Base-by-base conservation (phyloP, 805 yeast species). In the Metschnikowia vanudenii region DNA sequence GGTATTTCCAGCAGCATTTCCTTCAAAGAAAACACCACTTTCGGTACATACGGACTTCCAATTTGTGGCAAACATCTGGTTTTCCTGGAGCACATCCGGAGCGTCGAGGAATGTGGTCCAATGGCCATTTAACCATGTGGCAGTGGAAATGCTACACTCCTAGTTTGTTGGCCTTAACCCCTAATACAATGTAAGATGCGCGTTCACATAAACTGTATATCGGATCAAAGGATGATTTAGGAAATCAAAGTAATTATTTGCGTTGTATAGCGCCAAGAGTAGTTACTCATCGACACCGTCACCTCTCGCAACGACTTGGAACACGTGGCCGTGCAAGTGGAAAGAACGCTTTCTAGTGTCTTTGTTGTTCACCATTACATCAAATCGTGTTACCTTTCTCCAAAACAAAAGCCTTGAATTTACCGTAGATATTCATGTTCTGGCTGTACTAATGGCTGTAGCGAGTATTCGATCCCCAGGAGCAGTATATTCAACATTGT, bases 131-230 rank as follows among this genome's bases (percentile, higher is more conserved):
- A 61, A n/a, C n/a, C n/a, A 94, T 86, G 67, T 92, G 99, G 71
- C 99, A 92, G 73, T 92, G 99, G 95, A 94, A 94, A 67, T 84
- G 80, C 99, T 98, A 92, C 37, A 91, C 91, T 74, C 99, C 99
- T 28, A 98, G 99, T 67, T 94, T 94, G 64, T 86, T 84, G 44
- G 98, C 96, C 61, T 79, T 80, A 76, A 90, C 92, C 64, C 98
- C 80, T 52, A 92, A 62, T 28, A 88, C 91, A 60, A 90, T 78
- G 71, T 88, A 84, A 1, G 97, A 90, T 62, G 87, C 22, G 96
- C 90, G 63, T 82, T 79, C 39, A 87, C 88, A 58, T 82, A 84
- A 10, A 85, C 70, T 9, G 86, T 80, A 65, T 94, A 99, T 73
- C 99, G 84, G 49, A 80, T 71, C 82, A 87, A 78, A 51, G 99